These are phyloP conservation scores for Tetracladium marchalianum DNA, from an alignment of 495 filamentous ascomycete genomes.

Conservation along the genomic window DNA sequence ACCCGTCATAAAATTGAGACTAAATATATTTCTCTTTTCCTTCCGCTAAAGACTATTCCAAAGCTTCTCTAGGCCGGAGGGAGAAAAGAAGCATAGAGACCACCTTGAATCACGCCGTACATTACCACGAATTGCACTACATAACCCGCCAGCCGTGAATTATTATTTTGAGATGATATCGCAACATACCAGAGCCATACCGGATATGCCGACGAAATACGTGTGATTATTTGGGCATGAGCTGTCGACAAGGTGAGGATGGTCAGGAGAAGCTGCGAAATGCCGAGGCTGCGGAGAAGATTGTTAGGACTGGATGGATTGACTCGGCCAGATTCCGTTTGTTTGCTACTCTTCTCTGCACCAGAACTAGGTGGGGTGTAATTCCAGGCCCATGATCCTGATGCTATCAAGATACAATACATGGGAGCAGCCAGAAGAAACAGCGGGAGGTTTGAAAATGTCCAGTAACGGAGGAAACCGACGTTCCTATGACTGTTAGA, in stretches of 20 bases:
- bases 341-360: background rate
- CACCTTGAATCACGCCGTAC: constrained; percentile 74
- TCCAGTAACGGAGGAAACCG: constrained; percentile 90
- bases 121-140: constrained; percentile 60
- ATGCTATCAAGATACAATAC: constrained; percentile 55
- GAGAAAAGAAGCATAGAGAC: constrained; percentile 83
- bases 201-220: constrained; percentile 81
- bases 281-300: constrained; percentile 37
- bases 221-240: constrained; percentile 88
- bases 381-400: constrained; percentile 41
- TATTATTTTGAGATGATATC: constrained; percentile 23
- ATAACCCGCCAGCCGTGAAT: constrained; percentile 16
- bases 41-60: no score
- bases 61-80: constrained; percentile 58
- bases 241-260: constrained; percentile 64
- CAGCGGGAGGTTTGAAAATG: constrained; percentile 70
- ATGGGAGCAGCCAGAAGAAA: constrained; percentile 78
- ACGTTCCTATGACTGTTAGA: constrained; percentile 50
- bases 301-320: background rate
- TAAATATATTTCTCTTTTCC: no score
- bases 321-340: background rate
- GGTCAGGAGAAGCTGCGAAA: constrained; percentile 64
- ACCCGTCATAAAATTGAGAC: no score
- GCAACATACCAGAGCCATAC: constrained; percentile 82
- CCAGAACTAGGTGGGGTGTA: background rate